These are phyloP conservation scores for Phaeomoniella chlamydospora DNA, from an alignment of 2,329 filamentous ascomycete genomes.

Conservation along the genomic window DNA sequence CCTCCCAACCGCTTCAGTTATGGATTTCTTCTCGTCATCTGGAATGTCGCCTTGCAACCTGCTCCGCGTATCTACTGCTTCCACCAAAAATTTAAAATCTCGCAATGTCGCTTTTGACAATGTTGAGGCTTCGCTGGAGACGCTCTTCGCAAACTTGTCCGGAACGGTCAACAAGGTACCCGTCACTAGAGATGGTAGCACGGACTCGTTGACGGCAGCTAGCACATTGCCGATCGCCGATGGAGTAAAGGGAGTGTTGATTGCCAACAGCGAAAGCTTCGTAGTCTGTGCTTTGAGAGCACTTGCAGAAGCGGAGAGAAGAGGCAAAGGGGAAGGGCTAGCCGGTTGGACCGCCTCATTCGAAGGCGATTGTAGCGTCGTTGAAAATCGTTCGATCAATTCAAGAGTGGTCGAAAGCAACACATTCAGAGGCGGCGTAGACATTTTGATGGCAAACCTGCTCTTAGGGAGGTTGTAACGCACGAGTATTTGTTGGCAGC, in stretches of 20 bases:
- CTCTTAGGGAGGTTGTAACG: no score
- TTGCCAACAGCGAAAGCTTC: conserved; percentile 72
- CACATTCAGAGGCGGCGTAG: conserved; percentile 2
- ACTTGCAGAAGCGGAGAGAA: conserved; percentile 57
- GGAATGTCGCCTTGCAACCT: conserved; percentile 15
- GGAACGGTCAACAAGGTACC: conserved; percentile 52
- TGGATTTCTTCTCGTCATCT: conserved; percentile 28
- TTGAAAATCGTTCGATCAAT: neutral
- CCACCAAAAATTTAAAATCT: conserved; percentile 48
- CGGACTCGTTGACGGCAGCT: conserved; percentile 53
- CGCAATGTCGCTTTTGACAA: conserved; percentile 45
- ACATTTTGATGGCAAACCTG: conserved; percentile 3
- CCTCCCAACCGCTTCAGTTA: conserved; percentile 57
- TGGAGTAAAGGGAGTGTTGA: conserved; percentile 76
- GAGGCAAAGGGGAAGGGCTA: conserved; percentile 36
- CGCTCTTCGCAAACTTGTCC: conserved; percentile 45
- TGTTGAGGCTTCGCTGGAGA: conserved; percentile 49
- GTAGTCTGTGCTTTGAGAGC: conserved; percentile 72
- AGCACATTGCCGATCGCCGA: conserved; percentile 59
- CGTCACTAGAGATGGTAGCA: conserved; percentile 61
- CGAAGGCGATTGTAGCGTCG: neutral
- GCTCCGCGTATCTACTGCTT: conserved; percentile 39
- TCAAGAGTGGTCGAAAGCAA: neutral
- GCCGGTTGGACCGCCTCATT: conserved; percentile 3
- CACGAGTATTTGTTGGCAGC: no score